Evolutionary conservation across 78 protist species (phyloP), one percentile per base, ranked within the genome.

Genomic region (Emiliania huxleyi): DNA sequence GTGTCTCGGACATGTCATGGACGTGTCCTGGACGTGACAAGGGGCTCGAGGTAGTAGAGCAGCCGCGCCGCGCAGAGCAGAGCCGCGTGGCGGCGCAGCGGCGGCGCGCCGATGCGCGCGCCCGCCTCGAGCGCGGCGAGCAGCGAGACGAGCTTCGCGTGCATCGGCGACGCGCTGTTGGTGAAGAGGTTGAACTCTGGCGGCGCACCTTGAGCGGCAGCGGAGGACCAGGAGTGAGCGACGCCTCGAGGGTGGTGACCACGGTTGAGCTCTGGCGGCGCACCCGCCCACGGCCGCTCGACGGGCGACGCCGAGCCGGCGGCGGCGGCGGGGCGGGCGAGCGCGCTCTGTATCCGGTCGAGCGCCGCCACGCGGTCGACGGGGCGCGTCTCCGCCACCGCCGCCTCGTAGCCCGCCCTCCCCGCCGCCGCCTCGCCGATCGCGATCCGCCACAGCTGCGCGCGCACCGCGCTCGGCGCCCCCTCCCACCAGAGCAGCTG

Each of bases 401-500:
- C 11, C n/a, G 29, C 8, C 75, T 2, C 42, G 42, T 18, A 73
- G 40, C 33, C 37, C 40, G 43, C 19, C 44, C 83, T 18, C 44
- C 2, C 44, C 37, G 6, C 2, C 44, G 18, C 1, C 37, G 83
- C 12, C 26, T 40, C 87, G 48, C 87, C 89, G 49, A 81, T 4
- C 40, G 56, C 89, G 40, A 12, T 52, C 35, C 12, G 55, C 89
- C 89, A 81, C 21, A 81, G 44, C 6, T 21, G 3, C 56, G 44
- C 18, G 15, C 89, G 89, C 43, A 29, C 2, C 23, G 22, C 33
- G 26, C 35, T 0, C 22, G 89, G 89, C 23, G 44, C 22, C 23
- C 89, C 89, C 23, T 81, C 89, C 89, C 89, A 81, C 89, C 89
- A 81, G 38, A 81, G 89, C 56, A 44, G 1, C 11, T 0, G 48